Conservation (phyloP, 2,329 filamentous ascomycete genomes). For the Exophiala bonariae region DNA sequence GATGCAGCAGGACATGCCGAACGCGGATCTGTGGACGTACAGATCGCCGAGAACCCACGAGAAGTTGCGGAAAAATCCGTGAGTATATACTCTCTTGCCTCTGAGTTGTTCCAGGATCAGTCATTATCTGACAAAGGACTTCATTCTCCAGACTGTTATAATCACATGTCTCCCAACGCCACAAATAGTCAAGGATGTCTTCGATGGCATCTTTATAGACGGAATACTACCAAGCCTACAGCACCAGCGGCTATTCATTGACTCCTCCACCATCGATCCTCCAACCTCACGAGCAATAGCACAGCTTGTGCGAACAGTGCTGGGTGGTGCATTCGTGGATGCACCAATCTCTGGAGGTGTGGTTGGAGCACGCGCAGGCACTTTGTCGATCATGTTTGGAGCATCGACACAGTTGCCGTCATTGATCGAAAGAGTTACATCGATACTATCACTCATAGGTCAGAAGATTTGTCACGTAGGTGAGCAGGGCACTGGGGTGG, state of each 20-base stretch:
- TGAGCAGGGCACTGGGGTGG: conserved; percentile 77
- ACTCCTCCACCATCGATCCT: conserved; percentile 95
- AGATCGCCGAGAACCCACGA: conserved; percentile 57
- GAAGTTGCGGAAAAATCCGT: conserved; percentile 68
- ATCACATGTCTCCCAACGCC: conserved; percentile 90
- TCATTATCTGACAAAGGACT: background rate
- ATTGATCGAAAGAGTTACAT: conserved; percentile 66
- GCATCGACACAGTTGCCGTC: conserved; percentile 57
- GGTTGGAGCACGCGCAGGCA: conserved; percentile 82
- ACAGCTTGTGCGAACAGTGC: conserved; percentile 59
- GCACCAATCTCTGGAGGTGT: conserved; percentile 97
- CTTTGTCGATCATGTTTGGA: conserved; percentile 95
- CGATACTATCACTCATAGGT: conserved; percentile 79
- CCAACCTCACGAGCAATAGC: conserved; percentile 78
- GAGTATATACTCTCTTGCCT: conserved; percentile 37
- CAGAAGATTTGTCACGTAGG: conserved; percentile 84
- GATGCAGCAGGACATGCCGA: too few species aligned
- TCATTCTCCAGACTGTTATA: conserved; percentile 76
- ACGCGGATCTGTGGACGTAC: conserved; percentile 48
- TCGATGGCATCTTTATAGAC: conserved; percentile 69
- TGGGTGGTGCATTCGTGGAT: conserved; percentile 72
- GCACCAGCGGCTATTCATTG: conserved; percentile 78
- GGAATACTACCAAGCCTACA: conserved; percentile 52
- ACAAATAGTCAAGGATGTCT: conserved; percentile 81
- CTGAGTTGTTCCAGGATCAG: too few species aligned